Evolutionary conservation across 2,329 filamentous ascomycete genomes (phyloP).

Genomic region (Clonostachys byssicola): DNA sequence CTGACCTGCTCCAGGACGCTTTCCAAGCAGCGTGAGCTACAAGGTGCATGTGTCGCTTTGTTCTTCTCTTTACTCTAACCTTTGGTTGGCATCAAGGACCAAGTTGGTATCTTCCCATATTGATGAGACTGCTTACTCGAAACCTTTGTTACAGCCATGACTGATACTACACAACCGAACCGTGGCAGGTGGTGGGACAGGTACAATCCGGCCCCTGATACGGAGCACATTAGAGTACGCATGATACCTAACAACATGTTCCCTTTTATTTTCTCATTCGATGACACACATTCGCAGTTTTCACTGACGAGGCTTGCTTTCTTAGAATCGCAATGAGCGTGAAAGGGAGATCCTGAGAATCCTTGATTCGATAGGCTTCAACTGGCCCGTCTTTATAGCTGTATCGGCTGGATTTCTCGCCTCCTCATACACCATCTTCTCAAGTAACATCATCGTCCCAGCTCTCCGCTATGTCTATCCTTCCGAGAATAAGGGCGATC

Average conservation of each 20-base stretch:
- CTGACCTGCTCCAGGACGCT: too few species aligned
- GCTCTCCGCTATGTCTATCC: slow-evolving; percentile 16
- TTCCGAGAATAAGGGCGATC: background rate
- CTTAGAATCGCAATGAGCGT: background rate
- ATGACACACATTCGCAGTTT: too few species aligned
- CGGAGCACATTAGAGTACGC: background rate
- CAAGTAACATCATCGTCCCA: slow-evolving; percentile 17
- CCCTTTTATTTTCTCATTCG: too few species aligned
- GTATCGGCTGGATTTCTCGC: slow-evolving; percentile 18
- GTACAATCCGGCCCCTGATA: background rate
- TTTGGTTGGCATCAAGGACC: too few species aligned
- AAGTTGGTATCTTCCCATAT: too few species aligned
- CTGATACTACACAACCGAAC: too few species aligned
- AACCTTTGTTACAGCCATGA: too few species aligned
- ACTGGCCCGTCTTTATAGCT: slow-evolving; percentile 15
- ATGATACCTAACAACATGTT: background rate
- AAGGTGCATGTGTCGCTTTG: too few species aligned
- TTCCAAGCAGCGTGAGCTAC: too few species aligned
- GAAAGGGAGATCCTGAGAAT: slow-evolving; percentile 5
- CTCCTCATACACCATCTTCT: slow-evolving; percentile 19
- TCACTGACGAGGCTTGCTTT: background rate
- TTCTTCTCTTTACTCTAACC: too few species aligned
- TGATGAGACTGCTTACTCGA: too few species aligned
- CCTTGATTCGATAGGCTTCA: slow-evolving; percentile 14
- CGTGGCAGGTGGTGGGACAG: background rate